Evolutionary conservation across 1,284 basidiomycete species (phyloP).

Genomic region (Sanguinoderma infundibulare): DNA sequence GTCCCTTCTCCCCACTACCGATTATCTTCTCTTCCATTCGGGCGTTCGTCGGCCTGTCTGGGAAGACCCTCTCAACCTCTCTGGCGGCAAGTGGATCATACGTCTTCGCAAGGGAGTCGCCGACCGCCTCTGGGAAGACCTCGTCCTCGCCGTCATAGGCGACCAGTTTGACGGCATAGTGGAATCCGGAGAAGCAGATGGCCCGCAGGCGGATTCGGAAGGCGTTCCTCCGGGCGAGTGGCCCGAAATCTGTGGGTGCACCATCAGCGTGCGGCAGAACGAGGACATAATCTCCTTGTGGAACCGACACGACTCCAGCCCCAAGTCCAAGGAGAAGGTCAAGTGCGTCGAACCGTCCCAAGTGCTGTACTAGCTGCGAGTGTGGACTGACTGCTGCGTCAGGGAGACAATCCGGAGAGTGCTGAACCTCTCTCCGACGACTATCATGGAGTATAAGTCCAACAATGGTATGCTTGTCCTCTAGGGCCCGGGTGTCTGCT

Average conservation of each 20-base stretch:
- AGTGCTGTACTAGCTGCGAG: background rate
- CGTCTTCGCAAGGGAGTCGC: conserved; percentile 83
- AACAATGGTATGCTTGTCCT: conserved; percentile 69
- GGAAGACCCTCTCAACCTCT: conserved; percentile 86
- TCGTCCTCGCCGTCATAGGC: conserved; percentile 77
- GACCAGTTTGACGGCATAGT: conserved; percentile 73
- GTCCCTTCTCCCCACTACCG: conserved; percentile 75
- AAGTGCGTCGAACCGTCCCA: conserved; percentile 50
- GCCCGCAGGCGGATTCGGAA: conserved; percentile 9
- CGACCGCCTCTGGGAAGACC: conserved; percentile 84
- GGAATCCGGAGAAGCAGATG: conserved; percentile 35
- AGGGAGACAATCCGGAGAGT: conserved; percentile 75
- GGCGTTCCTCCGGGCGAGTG: conserved; percentile 42
- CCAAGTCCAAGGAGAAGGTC: conserved; percentile 72
- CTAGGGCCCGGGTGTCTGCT: background rate
- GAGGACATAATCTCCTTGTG: conserved; percentile 85
- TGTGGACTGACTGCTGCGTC: background rate
- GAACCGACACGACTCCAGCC: conserved; percentile 74
- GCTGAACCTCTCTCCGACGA: conserved; percentile 68
- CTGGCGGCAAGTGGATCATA: conserved; percentile 94
- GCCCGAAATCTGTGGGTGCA: conserved; percentile 85
- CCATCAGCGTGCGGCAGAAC: conserved; percentile 80
- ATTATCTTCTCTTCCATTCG: conserved; percentile 85
- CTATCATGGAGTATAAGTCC: conserved; percentile 85
- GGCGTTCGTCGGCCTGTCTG: conserved; percentile 84